phyloP scores from a whole-genome alignment of 345 rosid genomes.

The Limnanthes douglasii region DNA sequence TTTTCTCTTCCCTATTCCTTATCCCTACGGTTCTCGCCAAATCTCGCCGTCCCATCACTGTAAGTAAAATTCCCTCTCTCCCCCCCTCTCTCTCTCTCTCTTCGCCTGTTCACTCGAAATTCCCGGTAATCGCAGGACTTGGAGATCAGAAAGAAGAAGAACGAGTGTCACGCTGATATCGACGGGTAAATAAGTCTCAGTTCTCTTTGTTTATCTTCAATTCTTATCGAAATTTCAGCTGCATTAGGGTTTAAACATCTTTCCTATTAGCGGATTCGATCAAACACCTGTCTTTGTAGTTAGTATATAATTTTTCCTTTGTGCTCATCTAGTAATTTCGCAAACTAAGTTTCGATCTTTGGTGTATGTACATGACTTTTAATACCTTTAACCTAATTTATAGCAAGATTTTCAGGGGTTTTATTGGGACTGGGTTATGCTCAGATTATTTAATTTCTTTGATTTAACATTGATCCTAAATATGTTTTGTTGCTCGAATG shows the following conservation, averaged over 20 bases:
- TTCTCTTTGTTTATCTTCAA: not conserved
- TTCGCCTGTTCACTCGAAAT: not conserved
- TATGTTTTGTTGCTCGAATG: too few relatives aligned
- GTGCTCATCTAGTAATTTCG: too few relatives aligned
- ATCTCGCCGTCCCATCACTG: constrained; percentile 37
- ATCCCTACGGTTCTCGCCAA: constrained; percentile 20
- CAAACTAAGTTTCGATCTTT: too few relatives aligned
- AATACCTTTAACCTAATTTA: too few relatives aligned
- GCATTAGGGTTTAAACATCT: not conserved
- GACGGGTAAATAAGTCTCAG: constrained; percentile 76
- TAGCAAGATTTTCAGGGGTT: too few relatives aligned
- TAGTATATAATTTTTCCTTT: too few relatives aligned
- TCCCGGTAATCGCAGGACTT: constrained; percentile 21
- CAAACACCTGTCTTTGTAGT: not conserved
- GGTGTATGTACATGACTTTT: too few relatives aligned
- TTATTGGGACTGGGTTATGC: too few relatives aligned
- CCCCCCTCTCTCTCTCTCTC: not conserved
- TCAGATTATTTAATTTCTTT: too few relatives aligned
- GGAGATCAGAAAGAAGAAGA: constrained; percentile 49
- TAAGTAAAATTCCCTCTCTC: constrained; percentile 5
- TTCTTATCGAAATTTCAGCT: not conserved
- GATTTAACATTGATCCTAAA: too few relatives aligned
- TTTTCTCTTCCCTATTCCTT: constrained; percentile 10
- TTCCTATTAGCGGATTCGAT: not conserved
- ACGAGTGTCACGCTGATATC: constrained; percentile 52